Conservation (phyloP, 2,329 filamentous ascomycete species). For the Corinectria fuckeliana region DNA sequence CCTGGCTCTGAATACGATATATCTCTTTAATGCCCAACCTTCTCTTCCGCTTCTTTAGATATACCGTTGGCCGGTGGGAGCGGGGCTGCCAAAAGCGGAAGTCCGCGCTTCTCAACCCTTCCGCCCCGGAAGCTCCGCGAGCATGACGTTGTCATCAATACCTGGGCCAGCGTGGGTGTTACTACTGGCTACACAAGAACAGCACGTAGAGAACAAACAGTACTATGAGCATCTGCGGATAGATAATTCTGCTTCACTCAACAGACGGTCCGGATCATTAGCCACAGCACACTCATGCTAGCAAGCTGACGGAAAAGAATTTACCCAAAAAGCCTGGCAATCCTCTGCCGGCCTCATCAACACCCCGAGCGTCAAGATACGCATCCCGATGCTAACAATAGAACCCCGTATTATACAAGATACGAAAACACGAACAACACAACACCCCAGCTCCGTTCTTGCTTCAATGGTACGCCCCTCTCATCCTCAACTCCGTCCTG, state of each 20-base stretch:
- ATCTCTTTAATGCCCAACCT: not conserved
- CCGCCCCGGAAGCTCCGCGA: conserved; percentile 1
- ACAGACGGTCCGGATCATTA: not conserved
- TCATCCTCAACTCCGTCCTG: conserved; percentile 20
- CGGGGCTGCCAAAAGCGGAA: conserved; percentile 41
- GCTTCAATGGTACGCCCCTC: conserved; percentile 17
- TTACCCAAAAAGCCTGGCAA: conserved; percentile 16
- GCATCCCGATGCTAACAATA: conserved; percentile 25
- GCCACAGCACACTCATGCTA: not conserved
- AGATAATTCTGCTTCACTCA: not conserved
- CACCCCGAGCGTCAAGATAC: conserved; percentile 17
- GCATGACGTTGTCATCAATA: not conserved
- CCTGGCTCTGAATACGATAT: not conserved
- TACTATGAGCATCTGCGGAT: not conserved
- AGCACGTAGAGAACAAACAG: not conserved
- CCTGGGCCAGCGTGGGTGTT: too few relatives aligned
- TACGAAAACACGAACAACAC: conserved; percentile 25
- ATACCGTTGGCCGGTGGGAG: conserved; percentile 24
- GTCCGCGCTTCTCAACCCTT: conserved; percentile 28
- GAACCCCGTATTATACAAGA: conserved; percentile 35
- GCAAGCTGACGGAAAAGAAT: conserved; percentile 6
- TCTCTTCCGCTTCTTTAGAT: conserved; percentile 21
- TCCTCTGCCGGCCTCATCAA: conserved; percentile 14
- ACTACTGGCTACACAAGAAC: not conserved
- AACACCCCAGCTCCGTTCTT: conserved; percentile 37